These are phyloP conservation scores for Polytrichum formosum DNA, from an alignment of 225 moss, liverwort and hornwort genomes.

Conservation along the genomic window DNA sequence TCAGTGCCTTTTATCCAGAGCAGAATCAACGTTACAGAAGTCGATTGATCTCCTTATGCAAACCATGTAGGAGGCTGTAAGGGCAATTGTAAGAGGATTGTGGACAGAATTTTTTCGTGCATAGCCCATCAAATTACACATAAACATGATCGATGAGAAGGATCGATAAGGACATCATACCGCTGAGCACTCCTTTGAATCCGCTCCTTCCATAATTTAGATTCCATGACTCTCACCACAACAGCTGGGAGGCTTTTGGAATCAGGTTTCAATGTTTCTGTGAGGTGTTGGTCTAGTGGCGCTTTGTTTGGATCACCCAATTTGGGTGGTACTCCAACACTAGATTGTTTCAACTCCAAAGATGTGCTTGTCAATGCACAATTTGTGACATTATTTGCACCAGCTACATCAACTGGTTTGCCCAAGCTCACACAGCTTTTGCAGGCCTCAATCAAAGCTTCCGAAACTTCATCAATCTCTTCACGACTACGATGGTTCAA, in stretches of 20 bases:
- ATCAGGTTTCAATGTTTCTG: neutral
- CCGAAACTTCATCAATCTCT: constrained; percentile 41
- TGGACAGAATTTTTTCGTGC: neutral
- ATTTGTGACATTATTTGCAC: too few species aligned
- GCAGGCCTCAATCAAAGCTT: constrained; percentile 32
- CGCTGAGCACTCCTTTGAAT: constrained; percentile 28
- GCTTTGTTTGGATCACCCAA: neutral
- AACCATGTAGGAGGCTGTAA: too few species aligned
- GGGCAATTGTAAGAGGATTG: too few species aligned
- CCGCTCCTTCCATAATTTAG: constrained; percentile 30
- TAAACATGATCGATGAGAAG: neutral
- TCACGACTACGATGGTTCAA: constrained; percentile 37
- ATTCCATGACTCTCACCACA: constrained; percentile 24
- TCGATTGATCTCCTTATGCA: neutral
- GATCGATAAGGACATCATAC: constrained; percentile 5
- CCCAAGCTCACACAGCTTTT: constrained; percentile 7
- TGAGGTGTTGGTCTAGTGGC: neutral
- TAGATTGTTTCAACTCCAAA: too few species aligned
- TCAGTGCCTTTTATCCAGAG: neutral
- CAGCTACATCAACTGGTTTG: neutral
- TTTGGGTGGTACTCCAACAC: too few species aligned
- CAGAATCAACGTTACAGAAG: neutral
- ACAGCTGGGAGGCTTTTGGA: constrained; percentile 22
- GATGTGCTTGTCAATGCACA: too few species aligned
- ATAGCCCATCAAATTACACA: neutral